Evolutionary conservation across 2,329 filamentous ascomycete species (phyloP).

Genomic region (Trichoderma aggressivum): DNA sequence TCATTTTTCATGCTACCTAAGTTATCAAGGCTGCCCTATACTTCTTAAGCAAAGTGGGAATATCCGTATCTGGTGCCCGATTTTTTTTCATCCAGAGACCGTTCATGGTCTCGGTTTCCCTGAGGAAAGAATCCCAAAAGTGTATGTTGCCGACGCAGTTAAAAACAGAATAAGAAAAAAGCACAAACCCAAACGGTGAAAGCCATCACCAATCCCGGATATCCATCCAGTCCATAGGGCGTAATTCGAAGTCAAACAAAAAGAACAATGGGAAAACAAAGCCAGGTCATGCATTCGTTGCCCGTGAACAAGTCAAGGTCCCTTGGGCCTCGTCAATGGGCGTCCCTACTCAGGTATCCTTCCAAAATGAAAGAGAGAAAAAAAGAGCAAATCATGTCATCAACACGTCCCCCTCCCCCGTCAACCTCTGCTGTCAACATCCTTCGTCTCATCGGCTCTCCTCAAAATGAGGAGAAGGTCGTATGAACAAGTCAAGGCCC

Average conservation of each 20-base stretch:
- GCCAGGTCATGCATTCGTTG: conserved; percentile 13
- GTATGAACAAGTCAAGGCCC: neutral
- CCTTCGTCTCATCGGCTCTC: neutral
- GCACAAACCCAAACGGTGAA: neutral
- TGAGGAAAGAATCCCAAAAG: conserved; percentile 14
- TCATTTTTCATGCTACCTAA: conserved; percentile 3
- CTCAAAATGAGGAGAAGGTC: neutral
- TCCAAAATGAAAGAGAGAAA: neutral
- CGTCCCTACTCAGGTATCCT: neutral
- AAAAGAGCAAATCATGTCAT: conserved; percentile 7
- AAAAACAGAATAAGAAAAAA: neutral
- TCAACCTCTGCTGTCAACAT: neutral
- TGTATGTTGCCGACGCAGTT: neutral
- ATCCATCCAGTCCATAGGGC: conserved; percentile 11
- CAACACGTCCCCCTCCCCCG: neutral
- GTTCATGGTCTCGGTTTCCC: neutral
- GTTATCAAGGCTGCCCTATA: conserved; percentile 12
- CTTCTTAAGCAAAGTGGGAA: conserved; percentile 5
- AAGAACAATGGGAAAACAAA: neutral
- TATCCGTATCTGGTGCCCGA: neutral
- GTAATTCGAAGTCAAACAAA: neutral
- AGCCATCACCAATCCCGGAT: neutral
- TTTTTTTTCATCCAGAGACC: neutral
- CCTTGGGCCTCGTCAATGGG: neutral
- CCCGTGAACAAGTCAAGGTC: conserved; percentile 2